Evolutionary conservation across 225 moss, liverwort and hornwort genomes (phyloP).

Genomic region (Bryoerythrophyllum caledonicum): DNA sequence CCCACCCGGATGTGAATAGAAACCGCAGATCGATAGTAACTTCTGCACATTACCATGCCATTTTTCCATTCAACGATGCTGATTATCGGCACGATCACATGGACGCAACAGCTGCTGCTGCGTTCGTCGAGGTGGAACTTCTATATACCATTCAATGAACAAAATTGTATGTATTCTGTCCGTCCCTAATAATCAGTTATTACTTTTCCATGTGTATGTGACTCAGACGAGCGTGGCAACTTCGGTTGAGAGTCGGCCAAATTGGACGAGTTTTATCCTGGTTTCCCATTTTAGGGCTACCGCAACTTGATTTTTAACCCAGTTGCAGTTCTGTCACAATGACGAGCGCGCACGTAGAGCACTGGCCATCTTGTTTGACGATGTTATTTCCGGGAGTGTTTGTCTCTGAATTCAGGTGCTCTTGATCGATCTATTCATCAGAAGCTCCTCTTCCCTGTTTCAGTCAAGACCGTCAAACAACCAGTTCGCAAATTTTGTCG

Average conservation of each 20-base stretch:
- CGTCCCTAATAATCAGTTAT: slow-evolving; percentile 12
- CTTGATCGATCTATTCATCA: not conserved
- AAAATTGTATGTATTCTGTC: slow-evolving; percentile 17
- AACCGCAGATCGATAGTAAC: not conserved
- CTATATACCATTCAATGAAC: slow-evolving; percentile 25
- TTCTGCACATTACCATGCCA: slow-evolving; percentile 3
- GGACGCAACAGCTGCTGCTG: slow-evolving; percentile 19
- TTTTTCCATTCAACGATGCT: slow-evolving; percentile 32
- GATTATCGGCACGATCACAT: slow-evolving; percentile 23
- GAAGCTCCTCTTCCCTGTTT: slow-evolving; percentile 10
- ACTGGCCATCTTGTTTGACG: not conserved
- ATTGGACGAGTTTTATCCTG: not conserved
- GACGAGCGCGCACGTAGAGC: slow-evolving; percentile 17
- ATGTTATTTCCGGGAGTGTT: not conserved
- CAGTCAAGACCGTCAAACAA: not conserved
- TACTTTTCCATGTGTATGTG: slow-evolving; percentile 3
- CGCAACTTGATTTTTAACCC: not conserved
- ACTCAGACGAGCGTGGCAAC: not conserved
- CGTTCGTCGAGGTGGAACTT: slow-evolving; percentile 16
- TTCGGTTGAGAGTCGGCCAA: slow-evolving; percentile 10
- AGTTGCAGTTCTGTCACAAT: slow-evolving; percentile 12
- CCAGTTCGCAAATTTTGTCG: not conserved
- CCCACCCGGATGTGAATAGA: slow-evolving; percentile 25
- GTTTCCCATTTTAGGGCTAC: slow-evolving; percentile 31
- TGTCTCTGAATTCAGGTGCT: not conserved